Percentiles rank a stretch among this genome's conserved stretches.
Conservation (phyloP, 2,329 filamentous ascomycete genomes). For the Corinectria fuckeliana region DNA sequence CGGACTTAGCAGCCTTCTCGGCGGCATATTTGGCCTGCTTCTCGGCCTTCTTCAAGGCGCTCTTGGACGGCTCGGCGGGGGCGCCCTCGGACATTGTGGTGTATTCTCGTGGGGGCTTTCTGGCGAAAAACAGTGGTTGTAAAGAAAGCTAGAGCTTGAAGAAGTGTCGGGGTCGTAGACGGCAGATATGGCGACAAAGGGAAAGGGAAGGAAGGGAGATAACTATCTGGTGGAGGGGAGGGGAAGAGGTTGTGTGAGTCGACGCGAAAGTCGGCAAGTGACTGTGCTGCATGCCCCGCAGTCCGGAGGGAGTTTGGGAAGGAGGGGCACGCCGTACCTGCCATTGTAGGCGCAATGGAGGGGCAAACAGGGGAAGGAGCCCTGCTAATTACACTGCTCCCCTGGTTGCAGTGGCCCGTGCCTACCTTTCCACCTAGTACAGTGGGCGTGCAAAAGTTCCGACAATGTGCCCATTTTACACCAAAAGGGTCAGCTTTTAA, state of each 20-base stretch:
- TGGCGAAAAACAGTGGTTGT: slow-evolving; percentile 7
- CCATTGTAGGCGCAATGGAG: slow-evolving; percentile 32
- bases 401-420: slow-evolving; percentile 25
- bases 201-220: slow-evolving; percentile 23
- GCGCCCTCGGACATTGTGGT: slow-evolving; percentile 43
- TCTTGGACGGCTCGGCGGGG: slow-evolving; percentile 59
- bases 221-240: slow-evolving; percentile 23
- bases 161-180: slow-evolving; percentile 21
- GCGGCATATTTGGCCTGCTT: slow-evolving; percentile 67
- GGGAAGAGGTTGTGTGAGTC: slow-evolving; percentile 34
- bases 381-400: slow-evolving; percentile 4
- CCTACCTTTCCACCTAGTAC: slow-evolving; percentile 6
- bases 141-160: slow-evolving; percentile 11
- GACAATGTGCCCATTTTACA: no score
- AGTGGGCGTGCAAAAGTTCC: no score
- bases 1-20: slow-evolving; percentile 67
- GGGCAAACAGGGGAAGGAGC: slow-evolving; percentile 16
- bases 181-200: slow-evolving; percentile 14
- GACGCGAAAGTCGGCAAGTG: slow-evolving; percentile 34
- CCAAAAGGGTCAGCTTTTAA: no score
- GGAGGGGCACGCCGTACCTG: slow-evolving; percentile 32
- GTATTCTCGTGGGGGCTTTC: slow-evolving; percentile 19
- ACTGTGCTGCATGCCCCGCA: slow-evolving; percentile 37
- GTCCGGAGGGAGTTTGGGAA: slow-evolving; percentile 30
- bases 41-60: slow-evolving; percentile 70